Evolutionary conservation across 345 rosid genomes (phyloP), one percentile per base, ranked within the genome.

Genomic region (Acer negundo): DNA sequence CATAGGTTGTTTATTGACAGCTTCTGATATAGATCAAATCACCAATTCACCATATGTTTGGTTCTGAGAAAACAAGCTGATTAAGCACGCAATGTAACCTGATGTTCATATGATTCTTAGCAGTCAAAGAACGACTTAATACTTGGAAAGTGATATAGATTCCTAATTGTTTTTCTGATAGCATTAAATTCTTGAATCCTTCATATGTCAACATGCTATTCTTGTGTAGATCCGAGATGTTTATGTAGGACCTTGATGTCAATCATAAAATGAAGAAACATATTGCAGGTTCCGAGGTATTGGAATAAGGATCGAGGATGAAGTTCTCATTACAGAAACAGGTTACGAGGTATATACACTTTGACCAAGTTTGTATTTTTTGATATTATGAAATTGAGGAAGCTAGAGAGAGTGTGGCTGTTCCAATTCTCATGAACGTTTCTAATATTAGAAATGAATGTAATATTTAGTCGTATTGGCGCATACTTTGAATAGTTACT

Each of bases 311-410:
- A n/a, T n/a, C n/a, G 1, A 96, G 81, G 99, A 96, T 83, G 99
- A 96, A 9, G 97, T 94, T 82, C 89, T 94, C 69, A 94, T 96
- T 75, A 96, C 99, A 5, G 98, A 92, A 80, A 88, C 92, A 13
- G 98, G 99, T 73, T 74, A 85, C 62, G 99, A 94, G 95, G 95
- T 92, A 82, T 90, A 82, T 72, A 65, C 61, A 80, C 17, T 26
- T 70, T 22, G 67, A 51, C 3, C 31, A 17, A 24, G 55, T 72
- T 72, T 49, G 42, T 10, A 20, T 20, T 44, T 22, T 20, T 44
- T 22, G 15, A 6, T 24, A 16, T 16, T 51, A 31, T 40, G 38
- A 56, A 16, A 4, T 17, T 67, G 28, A 1, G n/a, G 47, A 44
- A 35, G 24, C 63, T 51, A 16, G 28, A 65, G 19, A 68, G 68